phyloP scores from a whole-genome alignment of 2,329 filamentous ascomycete species.

The Aspergillus fumigatus region DNA sequence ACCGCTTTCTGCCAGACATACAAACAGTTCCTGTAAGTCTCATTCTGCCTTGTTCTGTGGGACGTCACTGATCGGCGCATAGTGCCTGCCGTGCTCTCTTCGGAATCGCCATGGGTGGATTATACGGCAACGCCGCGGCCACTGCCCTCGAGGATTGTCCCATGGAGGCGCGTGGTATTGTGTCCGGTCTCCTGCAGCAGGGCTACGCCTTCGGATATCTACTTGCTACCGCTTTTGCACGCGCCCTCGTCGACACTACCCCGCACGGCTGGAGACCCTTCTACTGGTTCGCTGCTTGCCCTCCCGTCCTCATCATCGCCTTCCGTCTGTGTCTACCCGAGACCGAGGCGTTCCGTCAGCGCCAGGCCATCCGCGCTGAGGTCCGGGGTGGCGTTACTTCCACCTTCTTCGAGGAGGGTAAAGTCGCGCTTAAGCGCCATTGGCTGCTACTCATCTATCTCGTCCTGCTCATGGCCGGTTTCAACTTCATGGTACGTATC shows the following conservation, averaged over 20 bases:
- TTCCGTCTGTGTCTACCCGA: slow-evolving; percentile 76
- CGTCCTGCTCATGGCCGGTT: slow-evolving; percentile 81
- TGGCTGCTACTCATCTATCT: slow-evolving; percentile 78
- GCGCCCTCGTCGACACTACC: slow-evolving; percentile 60
- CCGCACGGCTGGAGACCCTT: slow-evolving; percentile 76
- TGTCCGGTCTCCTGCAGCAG: slow-evolving; percentile 60
- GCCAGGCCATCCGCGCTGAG: slow-evolving; percentile 59
- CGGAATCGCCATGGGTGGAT: slow-evolving; percentile 61
- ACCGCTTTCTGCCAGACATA: slow-evolving; percentile 58
- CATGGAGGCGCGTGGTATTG: slow-evolving; percentile 52
- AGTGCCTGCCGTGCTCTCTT: slow-evolving; percentile 54
- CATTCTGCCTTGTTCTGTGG: not conserved
- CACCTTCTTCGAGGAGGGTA: slow-evolving; percentile 71
- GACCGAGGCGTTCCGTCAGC: slow-evolving; percentile 66
- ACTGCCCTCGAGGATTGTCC: slow-evolving; percentile 62
- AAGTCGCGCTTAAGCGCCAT: slow-evolving; percentile 71
- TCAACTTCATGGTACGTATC: slow-evolving; percentile 71
- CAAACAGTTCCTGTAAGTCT: slow-evolving; percentile 46
- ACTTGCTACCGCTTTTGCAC: slow-evolving; percentile 53
- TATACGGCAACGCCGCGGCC: slow-evolving; percentile 59
- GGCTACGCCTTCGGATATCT: slow-evolving; percentile 62
- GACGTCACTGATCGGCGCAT: not conserved
- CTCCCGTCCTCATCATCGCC: slow-evolving; percentile 73
- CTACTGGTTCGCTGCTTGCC: slow-evolving; percentile 83
- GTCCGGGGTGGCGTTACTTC: slow-evolving; percentile 54